phyloP scores from a whole-genome alignment of 257 asterid species.

The Galeopsis tetrahit region DNA sequence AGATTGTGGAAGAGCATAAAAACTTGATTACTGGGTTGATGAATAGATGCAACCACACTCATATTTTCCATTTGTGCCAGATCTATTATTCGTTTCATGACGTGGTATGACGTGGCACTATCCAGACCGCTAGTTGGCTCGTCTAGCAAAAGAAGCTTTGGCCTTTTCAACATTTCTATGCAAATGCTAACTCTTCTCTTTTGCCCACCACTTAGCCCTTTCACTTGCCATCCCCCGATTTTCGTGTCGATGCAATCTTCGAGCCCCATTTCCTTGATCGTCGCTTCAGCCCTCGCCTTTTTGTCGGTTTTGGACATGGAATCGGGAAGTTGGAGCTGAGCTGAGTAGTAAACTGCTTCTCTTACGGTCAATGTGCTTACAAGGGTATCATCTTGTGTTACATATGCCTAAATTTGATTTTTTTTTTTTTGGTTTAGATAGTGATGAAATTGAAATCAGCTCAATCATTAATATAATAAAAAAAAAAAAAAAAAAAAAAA shows the following conservation, averaged over 20 bases:
- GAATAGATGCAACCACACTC: conserved; percentile 53
- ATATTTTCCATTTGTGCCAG: conserved; percentile 41
- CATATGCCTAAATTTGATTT: conserved; percentile 49
- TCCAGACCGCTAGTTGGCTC: conserved; percentile 65
- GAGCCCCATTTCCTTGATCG: conserved; percentile 57
- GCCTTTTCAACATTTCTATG: conserved; percentile 51
- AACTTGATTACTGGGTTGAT: conserved; percentile 57
- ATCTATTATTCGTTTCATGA: conserved; percentile 44
- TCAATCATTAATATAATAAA: no score
- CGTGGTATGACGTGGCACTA: conserved; percentile 61
- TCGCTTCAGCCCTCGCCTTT: conserved; percentile 43
- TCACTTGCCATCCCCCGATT: conserved; percentile 57
- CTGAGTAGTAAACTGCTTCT: conserved; percentile 60
- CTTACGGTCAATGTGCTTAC: conserved; percentile 50
- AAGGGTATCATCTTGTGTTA: conserved; percentile 58
- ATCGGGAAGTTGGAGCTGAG: conserved; percentile 55
- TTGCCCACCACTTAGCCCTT: conserved; percentile 64
- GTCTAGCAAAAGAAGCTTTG: conserved; percentile 58
- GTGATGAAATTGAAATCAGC: no score
- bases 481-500: no score
- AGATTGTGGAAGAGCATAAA: conserved; percentile 54
- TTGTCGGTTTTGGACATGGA: conserved; percentile 48
- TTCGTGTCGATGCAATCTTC: conserved; percentile 48
- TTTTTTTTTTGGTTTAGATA: no score
- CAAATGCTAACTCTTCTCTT: conserved; percentile 62